Evolutionary conservation across 352 stramenopile species (phyloP).

Genomic region (Phytophthora sansomeana): DNA sequence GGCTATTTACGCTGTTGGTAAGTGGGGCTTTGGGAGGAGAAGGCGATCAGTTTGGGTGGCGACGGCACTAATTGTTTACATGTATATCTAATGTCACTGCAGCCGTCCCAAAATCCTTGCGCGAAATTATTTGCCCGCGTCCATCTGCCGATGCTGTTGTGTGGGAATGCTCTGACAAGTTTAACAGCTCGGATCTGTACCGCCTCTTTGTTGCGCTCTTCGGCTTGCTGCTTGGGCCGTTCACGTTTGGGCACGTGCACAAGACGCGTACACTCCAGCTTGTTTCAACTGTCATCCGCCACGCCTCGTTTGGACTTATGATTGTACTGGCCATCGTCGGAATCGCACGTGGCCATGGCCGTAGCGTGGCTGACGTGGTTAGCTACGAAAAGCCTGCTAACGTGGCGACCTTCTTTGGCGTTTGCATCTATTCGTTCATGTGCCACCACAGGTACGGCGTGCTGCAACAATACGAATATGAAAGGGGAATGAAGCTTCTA

Average conservation of each 20-base stretch:
- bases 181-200: slow-evolving; percentile 87
- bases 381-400: slow-evolving; percentile 77
- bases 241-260: slow-evolving; percentile 83
- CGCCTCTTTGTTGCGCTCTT: slow-evolving; percentile 84
- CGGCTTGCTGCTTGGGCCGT: slow-evolving; percentile 74
- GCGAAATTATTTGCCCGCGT: slow-evolving; percentile 84
- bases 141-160: slow-evolving; percentile 50
- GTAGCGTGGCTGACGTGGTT: slow-evolving; percentile 67
- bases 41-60: too few relatives aligned
- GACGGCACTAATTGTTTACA: neutral
- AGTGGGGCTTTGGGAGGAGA: slow-evolving; percentile 11
- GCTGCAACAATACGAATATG: neutral
- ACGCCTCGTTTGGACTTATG: slow-evolving; percentile 87
- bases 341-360: slow-evolving; percentile 73
- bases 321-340: slow-evolving; percentile 78
- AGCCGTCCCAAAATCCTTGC: slow-evolving; percentile 91
- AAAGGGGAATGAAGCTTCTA: neutral
- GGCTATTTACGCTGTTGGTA: slow-evolving; percentile 89
- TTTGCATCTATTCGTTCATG: slow-evolving; percentile 93
- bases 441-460: slow-evolving; percentile 83
- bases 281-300: slow-evolving; percentile 82
- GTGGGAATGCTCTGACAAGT: slow-evolving; percentile 74
- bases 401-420: slow-evolving; percentile 85
- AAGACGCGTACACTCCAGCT: slow-evolving; percentile 87
- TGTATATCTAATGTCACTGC: neutral